phyloP scores from a whole-genome alignment of 768 basidiomycete species.

The Tylopilus sp. region DNA sequence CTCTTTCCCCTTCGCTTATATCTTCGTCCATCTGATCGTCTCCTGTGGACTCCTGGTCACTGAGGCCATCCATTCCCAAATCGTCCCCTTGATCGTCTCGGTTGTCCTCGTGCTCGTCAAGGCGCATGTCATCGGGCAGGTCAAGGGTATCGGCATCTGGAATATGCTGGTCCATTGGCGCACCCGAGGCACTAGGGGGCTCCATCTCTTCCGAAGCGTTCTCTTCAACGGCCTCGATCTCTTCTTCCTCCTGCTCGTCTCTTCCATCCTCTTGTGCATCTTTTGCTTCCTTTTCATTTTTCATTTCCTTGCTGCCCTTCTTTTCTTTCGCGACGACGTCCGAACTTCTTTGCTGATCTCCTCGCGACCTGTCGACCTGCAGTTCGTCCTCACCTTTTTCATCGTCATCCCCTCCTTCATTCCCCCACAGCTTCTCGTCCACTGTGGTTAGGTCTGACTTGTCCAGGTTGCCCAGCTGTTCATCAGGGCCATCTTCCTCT shows the following conservation, averaged over 20 bases:
- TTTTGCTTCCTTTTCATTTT: constrained; percentile 33
- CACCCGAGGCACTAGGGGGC: constrained; percentile 50
- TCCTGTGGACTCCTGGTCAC: constrained; percentile 25
- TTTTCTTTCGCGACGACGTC: constrained; percentile 83
- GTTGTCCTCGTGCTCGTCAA: constrained; percentile 39
- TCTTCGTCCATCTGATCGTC: constrained; percentile 31
- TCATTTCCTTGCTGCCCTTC: constrained; percentile 32
- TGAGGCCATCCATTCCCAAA: constrained; percentile 36
- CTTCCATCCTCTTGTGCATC: constrained; percentile 21
- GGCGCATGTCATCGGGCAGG: constrained; percentile 82
- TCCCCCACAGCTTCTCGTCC: constrained; percentile 97
- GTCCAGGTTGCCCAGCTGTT: constrained; percentile 81
- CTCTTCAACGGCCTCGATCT: constrained; percentile 8
- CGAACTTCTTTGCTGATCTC: constrained; percentile 42
- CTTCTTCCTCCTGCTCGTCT: constrained; percentile 28
- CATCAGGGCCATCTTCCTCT: constrained; percentile 64
- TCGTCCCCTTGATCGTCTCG: constrained; percentile 26
- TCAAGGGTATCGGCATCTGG: constrained; percentile 82
- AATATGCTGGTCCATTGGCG: constrained; percentile 71
- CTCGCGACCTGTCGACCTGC: constrained; percentile 56
- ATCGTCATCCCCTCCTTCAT: constrained; percentile 64
- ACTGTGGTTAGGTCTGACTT: constrained; percentile 76
- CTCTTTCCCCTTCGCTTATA: neutral
- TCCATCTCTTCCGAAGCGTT: constrained; percentile 45
- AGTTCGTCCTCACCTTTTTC: constrained; percentile 47